phyloP scores from a whole-genome alignment of 257 asterid genomes.

The Jacaranda mimosifolia region DNA sequence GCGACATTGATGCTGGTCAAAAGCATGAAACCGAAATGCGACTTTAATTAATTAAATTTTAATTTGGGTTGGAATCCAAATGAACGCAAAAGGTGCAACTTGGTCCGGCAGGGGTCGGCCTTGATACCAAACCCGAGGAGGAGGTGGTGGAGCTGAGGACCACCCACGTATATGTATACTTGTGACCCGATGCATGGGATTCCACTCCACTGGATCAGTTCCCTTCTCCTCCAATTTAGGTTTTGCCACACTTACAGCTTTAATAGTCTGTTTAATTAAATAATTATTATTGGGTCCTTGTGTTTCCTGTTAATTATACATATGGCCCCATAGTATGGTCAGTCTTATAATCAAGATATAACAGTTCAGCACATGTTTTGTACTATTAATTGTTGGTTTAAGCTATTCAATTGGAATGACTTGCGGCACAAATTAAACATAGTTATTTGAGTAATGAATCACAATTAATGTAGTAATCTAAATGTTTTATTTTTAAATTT shows the following conservation, averaged over 20 bases:
- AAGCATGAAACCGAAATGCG: conserved; percentile 41
- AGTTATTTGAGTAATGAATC: background rate
- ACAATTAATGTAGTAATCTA: background rate
- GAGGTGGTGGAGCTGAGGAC: background rate
- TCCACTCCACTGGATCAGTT: conserved; percentile 30
- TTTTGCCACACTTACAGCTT: conserved; percentile 20
- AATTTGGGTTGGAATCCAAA: conserved; percentile 49
- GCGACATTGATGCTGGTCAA: conserved; percentile 52
- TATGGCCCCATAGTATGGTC: background rate
- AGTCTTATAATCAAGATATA: too few relatives aligned
- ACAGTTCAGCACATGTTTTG: background rate
- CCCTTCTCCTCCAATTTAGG: conserved; percentile 45
- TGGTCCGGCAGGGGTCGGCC: conserved; percentile 50
- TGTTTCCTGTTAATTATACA: background rate
- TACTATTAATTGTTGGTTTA: background rate
- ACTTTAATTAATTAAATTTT: conserved; percentile 19
- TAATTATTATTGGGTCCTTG: background rate
- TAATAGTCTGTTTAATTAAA: background rate
- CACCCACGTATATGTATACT: background rate
- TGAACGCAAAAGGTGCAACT: conserved; percentile 45
- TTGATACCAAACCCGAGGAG: conserved; percentile 48
- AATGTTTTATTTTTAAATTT: background rate
- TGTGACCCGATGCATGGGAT: conserved; percentile 36
- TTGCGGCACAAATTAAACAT: background rate
- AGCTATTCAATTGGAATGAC: background rate